A percentile compares a stretch with the other conserved stretches of the same genome.
Conservation (phyloP, 2,329 filamentous ascomycete species). For the Trichoderma polysporum region DNA sequence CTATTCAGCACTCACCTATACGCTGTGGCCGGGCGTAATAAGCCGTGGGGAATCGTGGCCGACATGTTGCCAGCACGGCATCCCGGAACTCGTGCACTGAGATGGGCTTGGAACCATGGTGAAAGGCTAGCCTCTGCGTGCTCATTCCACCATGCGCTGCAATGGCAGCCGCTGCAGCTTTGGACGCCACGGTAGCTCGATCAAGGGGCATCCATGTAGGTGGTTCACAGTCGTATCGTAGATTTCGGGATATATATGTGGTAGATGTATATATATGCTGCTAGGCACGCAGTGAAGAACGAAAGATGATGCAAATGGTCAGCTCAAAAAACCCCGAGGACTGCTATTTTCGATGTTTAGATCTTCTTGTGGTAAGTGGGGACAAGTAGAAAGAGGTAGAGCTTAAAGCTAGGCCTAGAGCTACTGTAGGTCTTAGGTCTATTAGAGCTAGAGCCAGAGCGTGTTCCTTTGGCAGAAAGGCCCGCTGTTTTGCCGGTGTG, state of each 20-base stretch:
- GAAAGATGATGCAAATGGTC: not conserved
- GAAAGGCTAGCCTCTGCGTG: constrained; percentile 35
- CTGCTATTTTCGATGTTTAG: not conserved
- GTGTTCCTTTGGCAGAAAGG: not conserved
- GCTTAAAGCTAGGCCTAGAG: too few relatives aligned
- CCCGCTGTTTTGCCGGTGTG: constrained; percentile 1
- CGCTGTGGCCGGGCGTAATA: constrained; percentile 36
- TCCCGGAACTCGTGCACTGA: constrained; percentile 42
- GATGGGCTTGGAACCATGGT: constrained; percentile 41
- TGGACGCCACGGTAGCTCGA: constrained; percentile 16
- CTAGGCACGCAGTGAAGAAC: not conserved
- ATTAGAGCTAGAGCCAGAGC: not conserved
- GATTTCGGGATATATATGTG: not conserved
- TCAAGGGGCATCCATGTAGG: constrained; percentile 16
- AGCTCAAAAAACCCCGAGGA: too few relatives aligned
- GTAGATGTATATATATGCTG: too few relatives aligned
- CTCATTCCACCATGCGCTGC: constrained; percentile 36
- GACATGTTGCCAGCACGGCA: constrained; percentile 50
- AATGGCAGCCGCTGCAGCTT: constrained; percentile 4
- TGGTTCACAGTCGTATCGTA: not conserved
- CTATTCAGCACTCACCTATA: constrained; percentile 39
- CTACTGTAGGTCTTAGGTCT: too few relatives aligned
- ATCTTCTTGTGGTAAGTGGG: not conserved
- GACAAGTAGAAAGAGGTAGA: too few relatives aligned
- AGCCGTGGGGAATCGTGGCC: constrained; percentile 48